Evolutionary conservation across 2,329 filamentous ascomycete species (phyloP).

Genomic region (Cladosporium sp.): DNA sequence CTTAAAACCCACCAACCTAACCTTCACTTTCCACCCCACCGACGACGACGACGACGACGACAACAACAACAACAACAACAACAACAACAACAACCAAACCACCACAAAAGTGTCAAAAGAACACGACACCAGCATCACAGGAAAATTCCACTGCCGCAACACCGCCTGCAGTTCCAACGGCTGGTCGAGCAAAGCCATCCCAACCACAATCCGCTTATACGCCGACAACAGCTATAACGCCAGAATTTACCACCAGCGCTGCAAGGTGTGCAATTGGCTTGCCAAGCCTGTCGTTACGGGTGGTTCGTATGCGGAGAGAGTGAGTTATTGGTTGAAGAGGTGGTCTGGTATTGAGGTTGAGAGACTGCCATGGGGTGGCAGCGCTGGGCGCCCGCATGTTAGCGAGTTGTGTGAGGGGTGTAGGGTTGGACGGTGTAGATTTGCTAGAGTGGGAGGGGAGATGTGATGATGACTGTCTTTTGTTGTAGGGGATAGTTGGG

Average conservation of each 20-base stretch:
- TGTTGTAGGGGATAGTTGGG: too few relatives aligned
- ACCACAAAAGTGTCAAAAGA: too few relatives aligned
- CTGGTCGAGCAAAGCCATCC: conserved; percentile 39
- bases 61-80: conserved; percentile 40
- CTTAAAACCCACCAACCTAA: conserved; percentile 26
- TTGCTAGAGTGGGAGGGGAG: too few relatives aligned
- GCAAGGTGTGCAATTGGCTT: neutral
- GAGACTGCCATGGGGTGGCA: neutral
- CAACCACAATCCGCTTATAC: conserved; percentile 41
- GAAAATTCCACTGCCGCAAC: conserved; percentile 37
- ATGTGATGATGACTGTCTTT: too few relatives aligned
- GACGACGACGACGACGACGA: conserved; percentile 31
- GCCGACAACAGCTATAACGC: conserved; percentile 3
- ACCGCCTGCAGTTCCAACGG: conserved; percentile 25
- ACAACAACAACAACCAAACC: too few relatives aligned
- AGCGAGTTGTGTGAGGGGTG: neutral
- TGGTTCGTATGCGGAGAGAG: neutral
- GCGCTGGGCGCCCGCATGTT: too few relatives aligned
- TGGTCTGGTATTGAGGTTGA: neutral
- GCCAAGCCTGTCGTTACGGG: neutral
- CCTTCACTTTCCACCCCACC: conserved; percentile 29
- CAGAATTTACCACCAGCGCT: conserved; percentile 1
- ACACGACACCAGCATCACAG: conserved; percentile 40
- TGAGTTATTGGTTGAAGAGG: neutral
- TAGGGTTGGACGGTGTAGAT: neutral